Evolutionary conservation across 108 stramenopile genomes (phyloP), one percentile per base, ranked within the genome.

Genomic region (Schizochytrium sp.): DNA sequence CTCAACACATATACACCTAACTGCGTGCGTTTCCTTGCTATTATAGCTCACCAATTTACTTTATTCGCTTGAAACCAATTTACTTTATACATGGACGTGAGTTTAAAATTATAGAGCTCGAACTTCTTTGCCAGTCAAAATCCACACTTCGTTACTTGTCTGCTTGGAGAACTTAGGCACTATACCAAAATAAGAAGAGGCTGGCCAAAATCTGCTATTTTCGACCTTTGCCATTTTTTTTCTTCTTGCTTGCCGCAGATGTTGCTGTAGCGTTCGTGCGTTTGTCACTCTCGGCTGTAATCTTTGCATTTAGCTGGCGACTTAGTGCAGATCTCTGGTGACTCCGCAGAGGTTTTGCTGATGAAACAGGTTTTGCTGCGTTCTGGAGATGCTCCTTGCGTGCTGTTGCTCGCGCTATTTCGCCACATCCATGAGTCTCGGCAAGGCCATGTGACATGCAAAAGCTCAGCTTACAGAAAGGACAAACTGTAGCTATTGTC

Each of bases 391-490:
- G 64, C 2, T 83, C 76, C 5, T 40, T 47, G 2, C 76, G 76
- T 5, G 76, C 76, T 38, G 19, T 40, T 0, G 76, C 47, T 47
- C 76, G 76, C 19, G 76, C 76, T n/a, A 19, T 55, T n/a, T 49
- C 76, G 0, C 50, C 76, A 50, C 76, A 83, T 17, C 76, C 76
- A 28, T 83, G 76, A 0, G 53, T 28, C 2, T 83, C 76, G 0
- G 76, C 76, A 8, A 55, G 76, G 15, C 47, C 53, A 28, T 83
- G 76, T 10, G 76, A 49, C 47, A 55, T 55, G 53, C 76, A 83
- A 83, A 83, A 83, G 47, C 76, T 49, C 1, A 83, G 76, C 47
- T 83, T 83, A 53, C 76, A 83, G 28, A 38, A 83, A 0, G 47
- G 50, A 28, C 76, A 83, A 0, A 55, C 53, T 5, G 76, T 19